phyloP scores from a whole-genome alignment of 2,329 filamentous ascomycete species.

The Furcasterigmium sp. region DNA sequence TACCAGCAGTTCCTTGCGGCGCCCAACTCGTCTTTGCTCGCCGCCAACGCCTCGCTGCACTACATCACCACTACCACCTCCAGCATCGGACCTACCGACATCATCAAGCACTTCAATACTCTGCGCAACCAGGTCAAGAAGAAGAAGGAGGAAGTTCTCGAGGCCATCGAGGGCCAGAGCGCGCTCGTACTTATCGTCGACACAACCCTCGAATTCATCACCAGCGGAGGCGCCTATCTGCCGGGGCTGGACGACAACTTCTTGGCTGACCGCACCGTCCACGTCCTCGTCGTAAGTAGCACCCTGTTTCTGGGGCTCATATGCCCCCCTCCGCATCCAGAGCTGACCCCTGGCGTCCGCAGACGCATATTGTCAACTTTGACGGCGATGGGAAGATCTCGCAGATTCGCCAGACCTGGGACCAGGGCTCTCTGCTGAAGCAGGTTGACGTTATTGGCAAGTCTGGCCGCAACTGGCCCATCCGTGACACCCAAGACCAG shows the following conservation, averaged over 20 bases:
- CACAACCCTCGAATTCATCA: conserved; percentile 75
- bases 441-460: conserved; percentile 91
- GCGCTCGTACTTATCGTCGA: conserved; percentile 74
- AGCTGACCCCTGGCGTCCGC: conserved; percentile 9
- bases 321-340: background rate
- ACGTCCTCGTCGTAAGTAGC: conserved; percentile 65
- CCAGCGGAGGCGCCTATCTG: conserved; percentile 78
- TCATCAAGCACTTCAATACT: conserved; percentile 74
- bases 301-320: background rate
- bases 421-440: conserved; percentile 88
- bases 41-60: conserved; percentile 64
- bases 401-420: conserved; percentile 89
- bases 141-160: conserved; percentile 73
- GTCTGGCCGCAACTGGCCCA: conserved; percentile 90
- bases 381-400: conserved; percentile 70
- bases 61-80: conserved; percentile 87
- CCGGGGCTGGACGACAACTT: conserved; percentile 94
- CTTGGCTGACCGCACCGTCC: conserved; percentile 73
- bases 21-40: conserved; percentile 58
- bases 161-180: conserved; percentile 64
- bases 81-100: conserved; percentile 64
- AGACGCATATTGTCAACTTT: conserved; percentile 89
- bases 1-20: conserved; percentile 71
- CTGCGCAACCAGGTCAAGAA: conserved; percentile 73
- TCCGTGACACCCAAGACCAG: conserved; percentile 82